Conservation (phyloP, 257 asterid genomes). For the Gardenia jasminoides region DNA sequence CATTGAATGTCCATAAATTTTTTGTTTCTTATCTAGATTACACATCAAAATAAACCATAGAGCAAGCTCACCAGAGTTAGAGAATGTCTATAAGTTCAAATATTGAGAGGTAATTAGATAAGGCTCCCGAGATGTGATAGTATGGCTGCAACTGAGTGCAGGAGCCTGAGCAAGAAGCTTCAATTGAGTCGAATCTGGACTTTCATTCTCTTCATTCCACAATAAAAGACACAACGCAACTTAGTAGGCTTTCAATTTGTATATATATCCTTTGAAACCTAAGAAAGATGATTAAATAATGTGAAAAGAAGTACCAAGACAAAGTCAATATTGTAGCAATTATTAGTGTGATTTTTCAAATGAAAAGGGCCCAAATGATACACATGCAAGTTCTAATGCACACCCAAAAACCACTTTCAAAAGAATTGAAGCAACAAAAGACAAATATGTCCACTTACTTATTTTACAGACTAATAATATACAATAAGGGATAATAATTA, state of each 20-base stretch:
- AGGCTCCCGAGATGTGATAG: slow-evolving; percentile 91
- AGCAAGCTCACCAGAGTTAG: no score
- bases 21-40: neutral
- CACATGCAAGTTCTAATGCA: neutral
- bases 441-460: neutral
- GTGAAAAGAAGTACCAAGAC: neutral
- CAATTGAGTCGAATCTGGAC: slow-evolving; percentile 97
- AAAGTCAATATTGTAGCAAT: neutral
- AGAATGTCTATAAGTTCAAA: slow-evolving; percentile 1
- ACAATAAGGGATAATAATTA: neutral
- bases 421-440: neutral
- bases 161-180: slow-evolving; percentile 99
- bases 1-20: neutral
- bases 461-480: neutral
- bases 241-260: slow-evolving; percentile 7
- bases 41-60: neutral
- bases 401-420: neutral
- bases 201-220: slow-evolving; percentile 96
- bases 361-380: neutral
- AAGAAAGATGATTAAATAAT: neutral
- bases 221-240: slow-evolving; percentile 31
- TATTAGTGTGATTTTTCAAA: neutral
- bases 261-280: neutral
- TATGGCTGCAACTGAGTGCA: slow-evolving; percentile 93
- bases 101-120: slow-evolving; percentile 43